phyloP scores from a whole-genome alignment of 345 rosid species.

The Eutrema yunnanense region DNA sequence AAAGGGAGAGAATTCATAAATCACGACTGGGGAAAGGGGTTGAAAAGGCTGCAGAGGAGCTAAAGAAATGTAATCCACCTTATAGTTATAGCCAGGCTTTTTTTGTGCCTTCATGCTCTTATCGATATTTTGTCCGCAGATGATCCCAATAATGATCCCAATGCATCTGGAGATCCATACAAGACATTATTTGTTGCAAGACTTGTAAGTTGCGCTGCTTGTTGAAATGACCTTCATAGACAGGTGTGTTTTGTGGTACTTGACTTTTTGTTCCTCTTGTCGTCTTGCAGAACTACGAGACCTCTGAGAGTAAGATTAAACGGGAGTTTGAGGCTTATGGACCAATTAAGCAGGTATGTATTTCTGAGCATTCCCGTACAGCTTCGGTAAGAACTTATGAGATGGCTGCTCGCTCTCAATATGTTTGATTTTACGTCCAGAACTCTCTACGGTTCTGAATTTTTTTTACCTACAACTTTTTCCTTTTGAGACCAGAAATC shows the following conservation, averaged over 20 bases:
- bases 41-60: conserved; percentile 78
- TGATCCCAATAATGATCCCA: conserved; percentile 78
- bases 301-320: conserved; percentile 93
- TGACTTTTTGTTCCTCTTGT: conserved; percentile 13
- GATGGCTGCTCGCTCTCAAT: conserved; percentile 21
- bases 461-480: neutral
- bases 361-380: conserved; percentile 43
- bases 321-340: conserved; percentile 99
- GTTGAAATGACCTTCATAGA: neutral
- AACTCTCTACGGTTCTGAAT: neutral
- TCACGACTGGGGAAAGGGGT: conserved; percentile 77
- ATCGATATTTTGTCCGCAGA: conserved; percentile 38
- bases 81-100: neutral
- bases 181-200: conserved; percentile 94
- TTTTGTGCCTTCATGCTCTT: neutral
- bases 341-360: conserved; percentile 99
- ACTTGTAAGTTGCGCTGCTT: conserved; percentile 50
- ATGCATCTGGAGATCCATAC: conserved; percentile 93
- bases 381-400: conserved; percentile 84
- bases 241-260: neutral
- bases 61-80: conserved; percentile 50
- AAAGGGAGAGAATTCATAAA: conserved; percentile 75
- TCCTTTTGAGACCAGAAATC: neutral
- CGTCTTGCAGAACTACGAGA: conserved; percentile 83
- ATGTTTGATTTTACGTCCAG: neutral